Evolutionary conservation across 1,284 basidiomycete genomes (phyloP).

Genomic region (Malassezia cuniculi): DNA sequence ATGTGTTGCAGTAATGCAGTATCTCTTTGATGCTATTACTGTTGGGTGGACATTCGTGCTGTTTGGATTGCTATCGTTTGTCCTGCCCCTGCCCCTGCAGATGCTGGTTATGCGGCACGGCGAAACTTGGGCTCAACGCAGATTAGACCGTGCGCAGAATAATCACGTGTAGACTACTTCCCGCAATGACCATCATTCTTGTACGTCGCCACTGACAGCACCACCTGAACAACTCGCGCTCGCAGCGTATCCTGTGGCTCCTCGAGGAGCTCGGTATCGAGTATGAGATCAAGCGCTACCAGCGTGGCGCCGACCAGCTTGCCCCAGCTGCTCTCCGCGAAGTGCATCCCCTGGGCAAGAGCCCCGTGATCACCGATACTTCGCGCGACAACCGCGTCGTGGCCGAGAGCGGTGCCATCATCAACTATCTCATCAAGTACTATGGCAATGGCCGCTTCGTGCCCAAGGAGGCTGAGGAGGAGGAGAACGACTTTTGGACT

Average conservation of each 20-base stretch:
- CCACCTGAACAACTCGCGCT: constrained; percentile 40
- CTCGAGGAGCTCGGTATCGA: constrained; percentile 40
- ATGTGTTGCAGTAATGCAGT: constrained; percentile 8
- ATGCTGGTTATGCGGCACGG: neutral
- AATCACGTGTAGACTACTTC: neutral
- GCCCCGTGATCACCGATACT: constrained; percentile 38
- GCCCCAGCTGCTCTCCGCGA: constrained; percentile 31
- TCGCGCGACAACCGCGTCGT: constrained; percentile 24
- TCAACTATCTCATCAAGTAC: constrained; percentile 38
- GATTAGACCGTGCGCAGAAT: no score
- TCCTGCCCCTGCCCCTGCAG: constrained; percentile 1
- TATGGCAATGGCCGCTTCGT: constrained; percentile 34
- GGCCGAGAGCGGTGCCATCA: constrained; percentile 40
- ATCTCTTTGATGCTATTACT: constrained; percentile 9
- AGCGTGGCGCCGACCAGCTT: constrained; percentile 22
- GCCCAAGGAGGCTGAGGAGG: constrained; percentile 18
- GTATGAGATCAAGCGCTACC: constrained; percentile 38
- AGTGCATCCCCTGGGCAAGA: constrained; percentile 39
- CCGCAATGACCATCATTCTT: constrained; percentile 24
- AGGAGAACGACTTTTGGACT: constrained; percentile 31
- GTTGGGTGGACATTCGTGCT: constrained; percentile 11
- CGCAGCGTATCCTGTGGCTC: constrained; percentile 42
- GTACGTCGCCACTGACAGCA: constrained; percentile 15
- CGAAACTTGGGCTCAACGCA: no score
- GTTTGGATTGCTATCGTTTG: constrained; percentile 1